Evolutionary conservation across 73 alveolate species (phyloP), one percentile per base, ranked within the genome.

Genomic region (Urostyla sp.): DNA sequence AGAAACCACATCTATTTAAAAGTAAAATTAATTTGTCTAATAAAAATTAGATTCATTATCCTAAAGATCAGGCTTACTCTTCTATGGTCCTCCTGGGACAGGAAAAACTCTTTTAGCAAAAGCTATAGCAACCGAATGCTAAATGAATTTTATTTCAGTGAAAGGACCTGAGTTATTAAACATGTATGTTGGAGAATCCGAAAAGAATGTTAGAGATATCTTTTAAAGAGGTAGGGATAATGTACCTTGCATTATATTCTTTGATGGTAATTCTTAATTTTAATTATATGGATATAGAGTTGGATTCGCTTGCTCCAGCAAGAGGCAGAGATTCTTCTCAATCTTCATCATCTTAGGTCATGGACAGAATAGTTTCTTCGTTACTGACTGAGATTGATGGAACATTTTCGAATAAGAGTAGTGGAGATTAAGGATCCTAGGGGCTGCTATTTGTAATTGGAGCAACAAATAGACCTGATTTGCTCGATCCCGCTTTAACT

Each of bases 71-170:
- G 98, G 98, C 31, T 88, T 96, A 0, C 84, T 96, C 35, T 92
- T 96, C 32, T 96, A 81, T 85, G 98, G 99, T 0, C 98, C 98
- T 0, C 98, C 98, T 11, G 98, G 98, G 13, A 94, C 98, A 27
- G 99, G 99, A 24, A 91, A 93, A 57, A 95, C 98, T 11, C 76
- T 95, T 11, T 83, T 93, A 28, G 98, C 99, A 7, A 95, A 95
- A 67, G 96, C 97, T 27, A 88, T 93, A 16, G 97, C 96, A 15
- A 88, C 97, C 27, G 97, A 95, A 56, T 88, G 92, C 61, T 60
- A 86, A 51, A 69, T 93, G 92, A 93, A 94, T 87, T 93, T 93
- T 83, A 83, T 93, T 37, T 92, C 98, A 7, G 98, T 96, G 6
- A 96, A 96, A 85, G 99, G 99, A 0, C 99, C 99, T 10, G 99